Conservation (phyloP, 2,329 filamentous ascomycete genomes). For the Chrysoporthe austroafricana region DNA sequence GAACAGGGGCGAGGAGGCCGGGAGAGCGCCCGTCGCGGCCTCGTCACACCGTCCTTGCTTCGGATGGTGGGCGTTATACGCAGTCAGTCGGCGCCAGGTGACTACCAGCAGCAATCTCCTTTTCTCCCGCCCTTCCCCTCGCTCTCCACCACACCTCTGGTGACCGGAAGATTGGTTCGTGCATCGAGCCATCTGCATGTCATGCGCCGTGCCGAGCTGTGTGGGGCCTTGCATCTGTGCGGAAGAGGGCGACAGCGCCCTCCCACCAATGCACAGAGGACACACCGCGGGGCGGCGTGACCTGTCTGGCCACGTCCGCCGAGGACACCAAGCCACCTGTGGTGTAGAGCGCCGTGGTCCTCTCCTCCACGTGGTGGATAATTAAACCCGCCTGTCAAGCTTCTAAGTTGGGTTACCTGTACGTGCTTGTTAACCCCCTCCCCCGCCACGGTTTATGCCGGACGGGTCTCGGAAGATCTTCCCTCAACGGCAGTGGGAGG, state of each 20-base stretch:
- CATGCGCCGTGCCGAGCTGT: too few species aligned
- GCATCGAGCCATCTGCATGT: too few species aligned
- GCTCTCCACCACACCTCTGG: too few species aligned
- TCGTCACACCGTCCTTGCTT: too few species aligned
- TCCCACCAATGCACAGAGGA: neutral
- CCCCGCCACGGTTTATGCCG: neutral
- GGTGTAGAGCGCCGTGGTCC: neutral
- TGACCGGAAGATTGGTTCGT: too few species aligned
- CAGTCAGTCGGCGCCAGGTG: neutral
- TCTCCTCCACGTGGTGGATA: constrained; percentile 8
- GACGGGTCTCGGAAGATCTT: neutral
- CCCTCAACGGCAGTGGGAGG: neutral
- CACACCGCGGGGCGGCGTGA: neutral
- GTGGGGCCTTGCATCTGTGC: neutral
- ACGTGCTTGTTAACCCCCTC: neutral
- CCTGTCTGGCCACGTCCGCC: neutral
- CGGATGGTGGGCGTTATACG: neutral
- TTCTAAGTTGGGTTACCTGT: neutral
- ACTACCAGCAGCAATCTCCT: neutral
- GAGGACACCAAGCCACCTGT: neutral
- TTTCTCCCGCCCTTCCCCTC: too few species aligned
- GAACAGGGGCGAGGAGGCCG: too few species aligned
- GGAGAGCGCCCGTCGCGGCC: too few species aligned
- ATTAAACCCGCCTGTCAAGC: neutral
- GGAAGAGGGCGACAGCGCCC: neutral